phyloP scores from a whole-genome alignment of 306 rosid genomes.

The Trichosanthes truncata region DNA sequence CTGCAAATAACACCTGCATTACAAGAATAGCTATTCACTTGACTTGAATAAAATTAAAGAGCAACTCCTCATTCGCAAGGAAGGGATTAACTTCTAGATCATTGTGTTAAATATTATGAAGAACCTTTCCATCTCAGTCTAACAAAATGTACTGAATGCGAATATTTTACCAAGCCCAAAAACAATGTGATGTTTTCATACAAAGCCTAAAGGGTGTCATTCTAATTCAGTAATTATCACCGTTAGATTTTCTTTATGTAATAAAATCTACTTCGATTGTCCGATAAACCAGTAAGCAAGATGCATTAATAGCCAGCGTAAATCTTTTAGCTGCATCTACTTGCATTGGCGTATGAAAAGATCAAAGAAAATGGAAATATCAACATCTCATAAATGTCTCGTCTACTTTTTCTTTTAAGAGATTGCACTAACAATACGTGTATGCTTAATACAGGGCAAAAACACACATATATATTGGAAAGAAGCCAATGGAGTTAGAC shows the following conservation, averaged over 20 bases:
- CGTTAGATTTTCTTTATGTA: neutral
- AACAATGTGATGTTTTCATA: neutral
- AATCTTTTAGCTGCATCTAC: neutral
- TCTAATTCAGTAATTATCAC: neutral
- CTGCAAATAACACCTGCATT: constrained; percentile 59
- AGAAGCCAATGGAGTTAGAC: neutral
- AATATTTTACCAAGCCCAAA: neutral
- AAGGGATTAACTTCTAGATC: neutral
- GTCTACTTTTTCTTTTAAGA: neutral
- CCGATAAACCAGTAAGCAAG: neutral
- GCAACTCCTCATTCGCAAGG: neutral
- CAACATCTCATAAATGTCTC: neutral
- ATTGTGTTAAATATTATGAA: neutral
- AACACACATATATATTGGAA: neutral
- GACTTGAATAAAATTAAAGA: neutral
- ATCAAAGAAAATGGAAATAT: neutral
- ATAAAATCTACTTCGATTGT: neutral
- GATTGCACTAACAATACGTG: neutral
- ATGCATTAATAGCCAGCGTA: neutral
- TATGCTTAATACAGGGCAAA: neutral
- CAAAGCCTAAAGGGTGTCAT: neutral
- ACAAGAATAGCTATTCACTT: neutral
- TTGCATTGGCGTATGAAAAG: neutral
- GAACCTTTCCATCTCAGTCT: neutral
- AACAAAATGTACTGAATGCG: neutral